Percentiles rank a stretch among this genome's conserved stretches.
phyloP scores from a whole-genome alignment of 208 protist genomes.

The Leishmania turanica region DNA sequence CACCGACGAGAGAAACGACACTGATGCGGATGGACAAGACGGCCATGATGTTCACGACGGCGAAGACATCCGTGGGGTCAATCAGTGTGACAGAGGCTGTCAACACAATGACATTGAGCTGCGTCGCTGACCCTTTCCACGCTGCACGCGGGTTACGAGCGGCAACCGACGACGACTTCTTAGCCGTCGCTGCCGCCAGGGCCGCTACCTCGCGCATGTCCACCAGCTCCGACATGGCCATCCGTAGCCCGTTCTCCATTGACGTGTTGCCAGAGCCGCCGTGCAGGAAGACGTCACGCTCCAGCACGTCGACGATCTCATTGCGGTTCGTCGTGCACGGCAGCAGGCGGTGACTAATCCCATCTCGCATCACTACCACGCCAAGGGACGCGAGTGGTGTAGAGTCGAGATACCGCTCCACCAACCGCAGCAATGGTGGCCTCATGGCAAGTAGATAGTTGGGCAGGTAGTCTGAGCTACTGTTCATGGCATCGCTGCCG shows the following conservation, averaged over 20 bases:
- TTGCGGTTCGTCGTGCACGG: constrained; percentile 70
- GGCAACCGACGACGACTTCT: background rate
- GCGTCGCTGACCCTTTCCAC: constrained; percentile 30
- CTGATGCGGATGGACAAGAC: constrained; percentile 49
- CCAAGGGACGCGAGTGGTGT: constrained; percentile 77
- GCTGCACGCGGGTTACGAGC: background rate
- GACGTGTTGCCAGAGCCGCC: constrained; percentile 77
- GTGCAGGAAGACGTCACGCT: constrained; percentile 79
- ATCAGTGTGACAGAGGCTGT: constrained; percentile 82
- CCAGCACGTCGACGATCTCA: constrained; percentile 66
- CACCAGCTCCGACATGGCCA: constrained; percentile 77
- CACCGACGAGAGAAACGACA: constrained; percentile 76
- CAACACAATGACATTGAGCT: constrained; percentile 63
- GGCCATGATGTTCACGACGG: constrained; percentile 54
- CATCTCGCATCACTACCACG: constrained; percentile 83
- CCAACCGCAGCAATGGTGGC: constrained; percentile 56
- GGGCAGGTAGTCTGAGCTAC: constrained; percentile 80
- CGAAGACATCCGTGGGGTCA: constrained; percentile 77
- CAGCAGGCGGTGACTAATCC: constrained; percentile 55
- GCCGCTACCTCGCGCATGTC: constrained; percentile 61
- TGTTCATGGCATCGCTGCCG: constrained; percentile 86
- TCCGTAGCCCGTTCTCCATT: constrained; percentile 81
- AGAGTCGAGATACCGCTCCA: constrained; percentile 62
- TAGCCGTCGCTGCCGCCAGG: background rate
- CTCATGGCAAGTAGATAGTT: constrained; percentile 79